These are phyloP conservation scores for Guadua angustifolia DNA, from an alignment of 176 grass and related monocot genomes.

Conservation along the genomic window DNA sequence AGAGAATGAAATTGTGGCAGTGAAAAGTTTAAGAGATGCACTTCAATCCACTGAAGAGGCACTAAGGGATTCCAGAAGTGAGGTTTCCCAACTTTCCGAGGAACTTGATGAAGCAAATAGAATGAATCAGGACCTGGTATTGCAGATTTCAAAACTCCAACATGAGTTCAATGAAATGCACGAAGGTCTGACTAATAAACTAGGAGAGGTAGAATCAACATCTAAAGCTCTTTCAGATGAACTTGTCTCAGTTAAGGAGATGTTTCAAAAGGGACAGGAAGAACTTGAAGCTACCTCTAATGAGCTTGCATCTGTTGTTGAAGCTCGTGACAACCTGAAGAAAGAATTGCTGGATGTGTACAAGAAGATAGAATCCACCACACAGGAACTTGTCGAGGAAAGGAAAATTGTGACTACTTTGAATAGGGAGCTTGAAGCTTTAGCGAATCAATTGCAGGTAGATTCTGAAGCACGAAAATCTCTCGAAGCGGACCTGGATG, in stretches of 20 bases:
- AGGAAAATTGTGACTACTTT: slow-evolving; percentile 67
- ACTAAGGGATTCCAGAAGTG: slow-evolving; percentile 57
- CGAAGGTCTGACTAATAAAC: slow-evolving; percentile 56
- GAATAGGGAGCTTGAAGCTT: slow-evolving; percentile 81
- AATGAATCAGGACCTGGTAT: slow-evolving; percentile 65
- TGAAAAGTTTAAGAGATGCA: slow-evolving; percentile 65
- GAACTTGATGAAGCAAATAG: slow-evolving; percentile 70
- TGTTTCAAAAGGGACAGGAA: slow-evolving; percentile 64
- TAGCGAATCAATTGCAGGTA: slow-evolving; percentile 67
- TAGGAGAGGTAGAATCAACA: slow-evolving; percentile 75
- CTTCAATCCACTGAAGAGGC: slow-evolving; percentile 66
- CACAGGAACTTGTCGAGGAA: slow-evolving; percentile 83
- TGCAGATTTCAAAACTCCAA: slow-evolving; percentile 71
- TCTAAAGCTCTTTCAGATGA: slow-evolving; percentile 74
- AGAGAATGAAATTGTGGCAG: slow-evolving; percentile 57
- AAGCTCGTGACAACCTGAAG: slow-evolving; percentile 78
- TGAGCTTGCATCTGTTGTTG: slow-evolving; percentile 59
- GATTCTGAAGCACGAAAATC: slow-evolving; percentile 81
- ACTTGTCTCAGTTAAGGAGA: slow-evolving; percentile 72
- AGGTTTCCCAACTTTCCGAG: slow-evolving; percentile 64
- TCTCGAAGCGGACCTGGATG: slow-evolving; percentile 83
- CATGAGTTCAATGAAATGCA: slow-evolving; percentile 63
- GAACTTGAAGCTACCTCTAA: slow-evolving; percentile 62
- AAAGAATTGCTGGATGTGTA: slow-evolving; percentile 80
- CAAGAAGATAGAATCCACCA: slow-evolving; percentile 82